Conservation (phyloP, 2,329 filamentous ascomycete species). For the Pezicula carpinea region DNA sequence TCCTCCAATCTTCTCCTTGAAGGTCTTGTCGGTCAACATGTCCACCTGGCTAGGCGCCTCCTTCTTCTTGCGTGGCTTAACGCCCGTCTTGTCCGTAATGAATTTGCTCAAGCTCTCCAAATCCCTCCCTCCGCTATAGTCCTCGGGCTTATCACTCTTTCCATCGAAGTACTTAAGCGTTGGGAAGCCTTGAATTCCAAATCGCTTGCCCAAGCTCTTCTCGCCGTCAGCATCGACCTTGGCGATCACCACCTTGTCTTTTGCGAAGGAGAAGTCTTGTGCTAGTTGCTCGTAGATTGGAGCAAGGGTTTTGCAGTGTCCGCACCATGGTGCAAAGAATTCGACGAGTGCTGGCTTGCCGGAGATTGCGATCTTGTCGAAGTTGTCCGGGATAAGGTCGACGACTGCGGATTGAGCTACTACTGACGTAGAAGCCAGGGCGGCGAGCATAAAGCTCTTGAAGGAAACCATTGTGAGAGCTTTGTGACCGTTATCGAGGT, state of each 20-base stretch:
- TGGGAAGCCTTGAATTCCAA: conserved; percentile 89
- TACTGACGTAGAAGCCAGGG: conserved; percentile 39
- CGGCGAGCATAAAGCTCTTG: conserved; percentile 55
- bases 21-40: conserved; percentile 75
- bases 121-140: conserved; percentile 85
- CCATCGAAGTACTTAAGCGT: conserved; percentile 98
- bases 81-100: conserved; percentile 79
- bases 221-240: conserved; percentile 96
- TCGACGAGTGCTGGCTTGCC: conserved; percentile 95
- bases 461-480: conserved; percentile 35
- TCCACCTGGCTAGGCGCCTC: conserved; percentile 70
- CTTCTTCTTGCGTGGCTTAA: conserved; percentile 71
- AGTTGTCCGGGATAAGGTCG: conserved; percentile 86
- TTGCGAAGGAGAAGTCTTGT: conserved; percentile 63
- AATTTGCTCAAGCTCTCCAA: conserved; percentile 79
- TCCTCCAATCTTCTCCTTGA: conserved; percentile 71
- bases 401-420: conserved; percentile 74
- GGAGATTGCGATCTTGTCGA: conserved; percentile 83
- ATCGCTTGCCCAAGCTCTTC: conserved; percentile 77
- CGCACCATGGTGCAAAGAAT: conserved; percentile 98
- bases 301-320: conserved; percentile 97
- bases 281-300: conserved; percentile 93
- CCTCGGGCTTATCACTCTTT: conserved; percentile 77
- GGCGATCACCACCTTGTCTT: conserved; percentile 74
- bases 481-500: conserved; percentile 2